Evolutionary conservation across 805 yeast genomes (phyloP).

Genomic region (Wickerhamomyces mucosus): DNA sequence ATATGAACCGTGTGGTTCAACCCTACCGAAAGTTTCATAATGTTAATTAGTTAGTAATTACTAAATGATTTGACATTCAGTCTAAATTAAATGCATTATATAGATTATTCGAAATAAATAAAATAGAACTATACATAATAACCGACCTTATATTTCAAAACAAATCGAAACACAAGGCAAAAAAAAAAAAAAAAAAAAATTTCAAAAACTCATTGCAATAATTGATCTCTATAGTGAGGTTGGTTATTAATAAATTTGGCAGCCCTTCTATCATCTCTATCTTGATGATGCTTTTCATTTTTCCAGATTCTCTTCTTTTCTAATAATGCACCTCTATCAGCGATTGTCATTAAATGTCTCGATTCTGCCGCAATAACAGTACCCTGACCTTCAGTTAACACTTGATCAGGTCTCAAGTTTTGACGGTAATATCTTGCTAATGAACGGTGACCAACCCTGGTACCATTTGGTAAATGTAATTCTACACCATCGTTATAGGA

Average conservation of each 20-base stretch:
- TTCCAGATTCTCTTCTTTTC: slow-evolving; percentile 65
- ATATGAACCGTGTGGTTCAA: too few species aligned
- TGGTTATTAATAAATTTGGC: slow-evolving; percentile 80
- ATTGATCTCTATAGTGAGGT: slow-evolving; percentile 78
- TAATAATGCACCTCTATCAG: slow-evolving; percentile 34
- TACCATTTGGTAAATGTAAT: slow-evolving; percentile 74
- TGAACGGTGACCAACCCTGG: slow-evolving; percentile 80
- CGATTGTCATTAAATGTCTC: slow-evolving; percentile 33
- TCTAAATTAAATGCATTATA: too few species aligned
- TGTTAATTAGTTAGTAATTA: too few species aligned
- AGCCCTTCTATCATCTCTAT: slow-evolving; percentile 44
- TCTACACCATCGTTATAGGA: slow-evolving; percentile 58
- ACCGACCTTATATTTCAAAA: too few species aligned
- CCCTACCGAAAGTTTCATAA: too few species aligned
- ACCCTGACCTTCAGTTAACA: slow-evolving; percentile 66
- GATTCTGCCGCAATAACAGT: slow-evolving; percentile 84
- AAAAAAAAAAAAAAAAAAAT: not conserved
- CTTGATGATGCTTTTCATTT: slow-evolving; percentile 42
- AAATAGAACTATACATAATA: too few species aligned
- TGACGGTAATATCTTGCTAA: slow-evolving; percentile 74
- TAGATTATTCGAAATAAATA: too few species aligned
- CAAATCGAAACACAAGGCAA: too few species aligned
- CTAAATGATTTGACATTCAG: too few species aligned
- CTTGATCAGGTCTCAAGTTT: slow-evolving; percentile 48
- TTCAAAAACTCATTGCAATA: slow-evolving; percentile 34